Conservation (phyloP, 805 yeast genomes). For the Priceomyces fermenticarens region DNA sequence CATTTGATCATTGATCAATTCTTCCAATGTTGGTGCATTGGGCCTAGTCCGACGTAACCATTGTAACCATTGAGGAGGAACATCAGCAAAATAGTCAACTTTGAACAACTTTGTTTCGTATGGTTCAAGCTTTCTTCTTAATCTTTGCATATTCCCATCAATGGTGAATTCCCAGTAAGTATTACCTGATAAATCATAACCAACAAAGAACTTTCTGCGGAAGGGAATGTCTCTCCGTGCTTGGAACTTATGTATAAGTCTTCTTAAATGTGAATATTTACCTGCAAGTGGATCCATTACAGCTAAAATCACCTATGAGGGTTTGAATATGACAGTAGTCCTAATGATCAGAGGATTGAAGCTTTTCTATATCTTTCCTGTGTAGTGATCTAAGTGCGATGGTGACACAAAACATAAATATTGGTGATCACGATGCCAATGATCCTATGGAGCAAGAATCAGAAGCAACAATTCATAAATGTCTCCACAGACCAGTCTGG, state of each 20-base stretch:
- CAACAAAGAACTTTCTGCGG: slow-evolving; percentile 64
- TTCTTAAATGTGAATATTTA: slow-evolving; percentile 49
- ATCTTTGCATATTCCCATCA: slow-evolving; percentile 48
- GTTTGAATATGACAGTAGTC: too few relatives aligned
- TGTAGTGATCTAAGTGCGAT: too few relatives aligned
- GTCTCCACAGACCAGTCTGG: too few relatives aligned
- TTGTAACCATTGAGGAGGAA: slow-evolving; percentile 74
- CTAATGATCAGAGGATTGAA: too few relatives aligned
- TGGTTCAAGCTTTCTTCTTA: slow-evolving; percentile 66
- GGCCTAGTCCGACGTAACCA: slow-evolving; percentile 71
- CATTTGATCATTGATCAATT: slow-evolving; percentile 54
- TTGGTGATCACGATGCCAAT: too few relatives aligned
- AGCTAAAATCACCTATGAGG: too few relatives aligned
- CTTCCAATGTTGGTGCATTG: slow-evolving; percentile 59
- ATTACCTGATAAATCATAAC: slow-evolving; percentile 80
- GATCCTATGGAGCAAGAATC: too few relatives aligned
- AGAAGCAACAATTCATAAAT: too few relatives aligned
- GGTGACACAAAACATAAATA: too few relatives aligned
- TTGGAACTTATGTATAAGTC: slow-evolving; percentile 53
- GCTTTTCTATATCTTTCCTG: too few relatives aligned
- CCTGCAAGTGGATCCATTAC: slow-evolving; percentile 48
- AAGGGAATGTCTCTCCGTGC: slow-evolving; percentile 65
- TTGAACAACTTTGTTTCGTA: slow-evolving; percentile 43
- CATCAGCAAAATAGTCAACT: slow-evolving; percentile 57
- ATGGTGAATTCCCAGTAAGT: slow-evolving; percentile 79